phyloP scores from a whole-genome alignment of 371 early-diverging fungal species.

The Coemansia sp. region DNA sequence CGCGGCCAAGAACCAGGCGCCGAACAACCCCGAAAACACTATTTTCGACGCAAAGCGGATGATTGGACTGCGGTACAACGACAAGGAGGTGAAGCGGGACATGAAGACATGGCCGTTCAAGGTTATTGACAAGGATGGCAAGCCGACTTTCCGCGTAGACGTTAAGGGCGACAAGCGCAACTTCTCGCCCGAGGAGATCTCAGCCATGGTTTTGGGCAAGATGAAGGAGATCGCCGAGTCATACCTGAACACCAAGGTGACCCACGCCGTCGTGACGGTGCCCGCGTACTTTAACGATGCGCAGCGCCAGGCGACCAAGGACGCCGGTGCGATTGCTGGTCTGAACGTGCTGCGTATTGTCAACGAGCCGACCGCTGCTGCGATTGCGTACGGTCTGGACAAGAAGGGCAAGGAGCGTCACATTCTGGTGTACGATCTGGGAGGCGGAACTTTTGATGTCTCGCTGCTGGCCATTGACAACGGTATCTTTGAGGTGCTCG shows the following conservation, averaged over 20 bases:
- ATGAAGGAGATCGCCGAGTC: conserved; percentile 97
- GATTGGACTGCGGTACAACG: conserved; percentile 89
- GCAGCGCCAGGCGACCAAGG: conserved; percentile 98
- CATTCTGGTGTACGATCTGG: conserved; percentile 94
- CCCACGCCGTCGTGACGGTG: conserved; percentile 93
- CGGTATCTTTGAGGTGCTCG: conserved; percentile 90
- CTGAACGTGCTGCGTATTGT: conserved; percentile 95
- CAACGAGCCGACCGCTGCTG: conserved; percentile 98
- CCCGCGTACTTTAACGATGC: conserved; percentile 98
- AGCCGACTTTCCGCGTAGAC: conserved; percentile 80
- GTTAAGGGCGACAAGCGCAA: conserved; percentile 83
- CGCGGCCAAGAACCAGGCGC: conserved; percentile 91
- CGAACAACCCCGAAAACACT: conserved; percentile 84
- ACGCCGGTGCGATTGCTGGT: conserved; percentile 93
- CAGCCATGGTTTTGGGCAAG: conserved; percentile 93
- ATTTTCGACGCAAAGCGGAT: conserved; percentile 97
- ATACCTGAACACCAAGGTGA: conserved; percentile 86
- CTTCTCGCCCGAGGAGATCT: conserved; percentile 96
- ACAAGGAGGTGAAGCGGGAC: conserved; percentile 87
- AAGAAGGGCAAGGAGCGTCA: conserved; percentile 81
- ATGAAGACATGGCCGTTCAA: conserved; percentile 93
- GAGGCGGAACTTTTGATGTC: conserved; percentile 98
- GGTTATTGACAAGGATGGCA: conserved; percentile 76
- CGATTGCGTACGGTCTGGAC: conserved; percentile 96
- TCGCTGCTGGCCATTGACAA: conserved; percentile 92